phyloP scores from a whole-genome alignment of 306 rosid genomes.

The Sicyos edulis region DNA sequence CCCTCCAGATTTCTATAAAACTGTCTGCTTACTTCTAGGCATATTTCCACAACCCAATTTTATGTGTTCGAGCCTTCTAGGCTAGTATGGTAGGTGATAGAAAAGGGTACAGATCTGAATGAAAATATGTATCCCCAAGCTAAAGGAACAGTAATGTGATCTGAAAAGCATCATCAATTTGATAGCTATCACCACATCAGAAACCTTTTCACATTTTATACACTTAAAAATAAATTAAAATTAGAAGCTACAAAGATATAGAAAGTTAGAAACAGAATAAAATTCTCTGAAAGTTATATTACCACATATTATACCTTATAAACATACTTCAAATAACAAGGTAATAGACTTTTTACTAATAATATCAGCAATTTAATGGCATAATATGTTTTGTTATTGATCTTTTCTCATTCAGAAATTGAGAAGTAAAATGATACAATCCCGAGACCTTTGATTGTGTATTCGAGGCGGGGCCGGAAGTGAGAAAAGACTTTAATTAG shows the following conservation, averaged over 20 bases:
- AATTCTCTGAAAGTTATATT: neutral
- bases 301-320: neutral
- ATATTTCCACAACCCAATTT: slow-evolving; percentile 3
- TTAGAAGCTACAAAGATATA: neutral
- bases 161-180: too few relatives aligned
- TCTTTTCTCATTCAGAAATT: neutral
- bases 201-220: neutral
- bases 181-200: neutral
- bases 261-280: neutral
- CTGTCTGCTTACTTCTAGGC: neutral
- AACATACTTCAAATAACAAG: neutral
- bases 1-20: neutral
- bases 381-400: neutral
- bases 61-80: neutral
- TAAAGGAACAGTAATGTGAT: neutral
- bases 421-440: neutral
- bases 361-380: neutral
- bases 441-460: too few relatives aligned
- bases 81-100: neutral
- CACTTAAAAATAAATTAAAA: neutral
- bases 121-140: neutral
- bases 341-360: neutral
- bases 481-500: too few relatives aligned
- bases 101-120: neutral
- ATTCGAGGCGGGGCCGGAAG: too few relatives aligned